These are phyloP conservation scores for Cryptococcus sp. DNA, from an alignment of 1,284 basidiomycete genomes.

Conservation along the genomic window DNA sequence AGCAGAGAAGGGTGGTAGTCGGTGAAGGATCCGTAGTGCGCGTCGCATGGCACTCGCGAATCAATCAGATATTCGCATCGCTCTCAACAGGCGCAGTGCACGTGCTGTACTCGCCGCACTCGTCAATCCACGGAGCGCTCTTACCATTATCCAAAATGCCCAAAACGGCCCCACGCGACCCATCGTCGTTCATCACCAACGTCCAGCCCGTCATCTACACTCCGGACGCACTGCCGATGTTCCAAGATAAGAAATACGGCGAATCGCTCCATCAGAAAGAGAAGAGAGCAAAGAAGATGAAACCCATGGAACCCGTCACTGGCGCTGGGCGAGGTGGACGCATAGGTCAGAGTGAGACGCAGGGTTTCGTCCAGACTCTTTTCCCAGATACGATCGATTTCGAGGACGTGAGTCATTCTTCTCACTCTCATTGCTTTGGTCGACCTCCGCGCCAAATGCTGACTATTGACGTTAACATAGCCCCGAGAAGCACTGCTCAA, in stretches of 20 bases:
- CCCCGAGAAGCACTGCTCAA: conserved; percentile 94
- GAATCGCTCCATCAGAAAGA: conserved; percentile 87
- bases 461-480: conserved; percentile 55
- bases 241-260: conserved; percentile 75
- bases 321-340: conserved; percentile 91
- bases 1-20: conserved; percentile 62
- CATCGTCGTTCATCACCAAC: conserved; percentile 77
- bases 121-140: conserved; percentile 88
- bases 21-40: conserved; percentile 79
- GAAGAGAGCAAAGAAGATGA: conserved; percentile 80
- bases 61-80: conserved; percentile 90
- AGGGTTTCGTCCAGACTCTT: conserved; percentile 90
- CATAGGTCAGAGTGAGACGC: conserved; percentile 91
- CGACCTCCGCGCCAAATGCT: no score
- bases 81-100: conserved; percentile 84
- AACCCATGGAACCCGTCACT: conserved; percentile 85
- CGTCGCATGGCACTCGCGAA: conserved; percentile 91
- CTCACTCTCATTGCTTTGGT: neutral
- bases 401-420: conserved; percentile 76
- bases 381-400: conserved; percentile 59
- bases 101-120: conserved; percentile 84
- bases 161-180: conserved; percentile 72
- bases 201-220: conserved; percentile 75
- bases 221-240: conserved; percentile 86
- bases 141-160: conserved; percentile 66